Evolutionary conservation across 2,329 filamentous ascomycete genomes (phyloP).

Genomic region (Leptosphaerulina australis): DNA sequence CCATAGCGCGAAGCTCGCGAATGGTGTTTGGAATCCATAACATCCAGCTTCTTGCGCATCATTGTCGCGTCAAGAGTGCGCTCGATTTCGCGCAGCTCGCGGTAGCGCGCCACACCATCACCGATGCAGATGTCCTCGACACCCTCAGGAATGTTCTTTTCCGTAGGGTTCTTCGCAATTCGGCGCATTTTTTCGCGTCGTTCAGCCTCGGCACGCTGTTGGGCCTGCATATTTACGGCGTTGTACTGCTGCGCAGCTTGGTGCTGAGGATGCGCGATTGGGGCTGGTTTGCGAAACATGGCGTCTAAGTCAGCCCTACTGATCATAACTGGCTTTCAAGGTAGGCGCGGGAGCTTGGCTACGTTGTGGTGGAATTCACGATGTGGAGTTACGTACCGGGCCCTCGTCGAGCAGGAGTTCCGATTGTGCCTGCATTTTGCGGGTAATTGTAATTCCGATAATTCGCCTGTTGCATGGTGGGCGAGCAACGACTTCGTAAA

Average conservation of each 20-base stretch:
- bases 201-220: constrained; percentile 53
- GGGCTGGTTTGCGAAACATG: constrained; percentile 55
- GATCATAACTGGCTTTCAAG: constrained; percentile 48
- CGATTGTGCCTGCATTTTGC: constrained; percentile 25
- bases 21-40: constrained; percentile 79
- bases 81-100: constrained; percentile 83
- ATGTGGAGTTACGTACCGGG: constrained; percentile 49
- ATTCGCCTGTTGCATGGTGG: constrained; percentile 51
- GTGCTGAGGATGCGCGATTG: constrained; percentile 55
- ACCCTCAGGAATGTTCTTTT: constrained; percentile 92
- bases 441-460: constrained; percentile 52
- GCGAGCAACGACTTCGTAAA: constrained; percentile 27
- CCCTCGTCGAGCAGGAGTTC: constrained; percentile 49
- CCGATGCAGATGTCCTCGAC: constrained; percentile 79
- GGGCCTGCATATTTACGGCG: constrained; percentile 49
- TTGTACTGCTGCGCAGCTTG: constrained; percentile 56
- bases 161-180: constrained; percentile 86
- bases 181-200: constrained; percentile 75
- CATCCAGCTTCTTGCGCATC: constrained; percentile 90
- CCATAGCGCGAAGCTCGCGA: constrained; percentile 78
- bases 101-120: constrained; percentile 82
- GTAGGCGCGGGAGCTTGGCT: constrained; percentile 9
- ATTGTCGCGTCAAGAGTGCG: constrained; percentile 88
- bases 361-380: constrained; percentile 18
- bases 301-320: constrained; percentile 55